Evolutionary conservation across 139 green algal genomes (phyloP).

Genomic region (Haematococcus lacustris): DNA sequence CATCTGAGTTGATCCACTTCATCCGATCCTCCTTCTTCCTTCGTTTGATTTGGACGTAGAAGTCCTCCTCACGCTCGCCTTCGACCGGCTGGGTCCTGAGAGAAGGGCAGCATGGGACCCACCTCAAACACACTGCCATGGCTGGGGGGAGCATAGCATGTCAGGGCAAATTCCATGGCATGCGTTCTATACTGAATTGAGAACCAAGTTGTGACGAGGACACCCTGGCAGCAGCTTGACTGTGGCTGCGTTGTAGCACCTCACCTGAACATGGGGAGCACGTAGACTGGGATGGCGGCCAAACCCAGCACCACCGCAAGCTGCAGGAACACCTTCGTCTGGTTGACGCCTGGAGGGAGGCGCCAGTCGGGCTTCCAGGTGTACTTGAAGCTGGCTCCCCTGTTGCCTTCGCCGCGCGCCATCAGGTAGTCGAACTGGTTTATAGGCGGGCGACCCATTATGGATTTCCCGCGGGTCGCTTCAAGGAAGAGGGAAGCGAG

Average conservation of each 20-base stretch:
- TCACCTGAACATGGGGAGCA: background rate
- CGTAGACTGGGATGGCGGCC: constrained; percentile 20
- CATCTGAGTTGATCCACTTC: constrained; percentile 27
- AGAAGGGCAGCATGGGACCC: background rate
- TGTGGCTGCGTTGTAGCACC: background rate
- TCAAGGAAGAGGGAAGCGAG: too few relatives aligned
- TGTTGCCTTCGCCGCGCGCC: constrained; percentile 27
- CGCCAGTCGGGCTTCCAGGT: constrained; percentile 33
- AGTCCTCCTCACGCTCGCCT: constrained; percentile 18
- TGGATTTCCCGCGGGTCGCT: too few relatives aligned
- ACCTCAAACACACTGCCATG: background rate
- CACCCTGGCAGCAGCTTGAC: background rate
- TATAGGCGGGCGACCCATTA: too few relatives aligned
- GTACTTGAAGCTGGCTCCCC: constrained; percentile 29
- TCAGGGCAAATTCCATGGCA: background rate
- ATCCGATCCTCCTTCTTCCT: constrained; percentile 24
- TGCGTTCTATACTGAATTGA: too few relatives aligned
- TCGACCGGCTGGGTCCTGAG: constrained; percentile 1
- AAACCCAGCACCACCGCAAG: constrained; percentile 4
- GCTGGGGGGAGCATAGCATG: background rate
- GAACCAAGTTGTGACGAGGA: too few relatives aligned
- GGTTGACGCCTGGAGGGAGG: constrained; percentile 23
- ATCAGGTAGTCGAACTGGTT: constrained; percentile 30
- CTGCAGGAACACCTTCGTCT: constrained; percentile 7
- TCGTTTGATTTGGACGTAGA: constrained; percentile 10